These are phyloP conservation scores for Alternaria incomplexa DNA, from an alignment of 2,329 filamentous ascomycete genomes.

Conservation along the genomic window DNA sequence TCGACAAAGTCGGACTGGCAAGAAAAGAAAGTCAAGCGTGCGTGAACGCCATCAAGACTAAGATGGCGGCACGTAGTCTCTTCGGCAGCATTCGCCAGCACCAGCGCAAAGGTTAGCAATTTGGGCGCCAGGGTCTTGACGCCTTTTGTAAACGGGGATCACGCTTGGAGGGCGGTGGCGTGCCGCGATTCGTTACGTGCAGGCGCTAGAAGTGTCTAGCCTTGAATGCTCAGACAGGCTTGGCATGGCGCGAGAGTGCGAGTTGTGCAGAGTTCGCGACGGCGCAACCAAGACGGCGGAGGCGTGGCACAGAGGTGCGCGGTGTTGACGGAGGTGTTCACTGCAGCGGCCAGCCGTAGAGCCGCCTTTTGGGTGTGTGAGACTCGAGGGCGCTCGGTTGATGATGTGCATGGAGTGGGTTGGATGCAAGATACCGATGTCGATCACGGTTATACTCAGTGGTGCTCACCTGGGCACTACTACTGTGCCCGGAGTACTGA, in stretches of 20 bases:
- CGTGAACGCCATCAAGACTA: slow-evolving; percentile 3
- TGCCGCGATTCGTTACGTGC: slow-evolving; percentile 27
- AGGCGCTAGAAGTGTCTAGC: slow-evolving; percentile 31
- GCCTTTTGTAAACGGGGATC: slow-evolving; percentile 36
- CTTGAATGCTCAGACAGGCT: slow-evolving; percentile 29
- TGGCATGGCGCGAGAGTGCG: slow-evolving; percentile 27
- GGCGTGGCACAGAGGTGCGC: slow-evolving; percentile 19
- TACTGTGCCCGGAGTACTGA: background rate
- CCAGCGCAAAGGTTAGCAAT: background rate
- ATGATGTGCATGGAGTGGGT: background rate
- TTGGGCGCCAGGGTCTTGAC: slow-evolving; percentile 30
- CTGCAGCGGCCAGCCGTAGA: slow-evolving; percentile 21
- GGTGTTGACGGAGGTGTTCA: slow-evolving; percentile 12
- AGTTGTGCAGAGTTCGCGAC: slow-evolving; percentile 39
- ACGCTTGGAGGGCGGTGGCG: slow-evolving; percentile 24
- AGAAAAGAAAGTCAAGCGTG: slow-evolving; percentile 11
- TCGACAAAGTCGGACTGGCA: slow-evolving; percentile 5
- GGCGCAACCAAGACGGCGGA: slow-evolving; percentile 16
- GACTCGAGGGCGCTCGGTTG: background rate
- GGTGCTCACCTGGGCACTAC: background rate
- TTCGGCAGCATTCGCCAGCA: slow-evolving; percentile 10
- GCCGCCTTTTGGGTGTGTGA: slow-evolving; percentile 4
- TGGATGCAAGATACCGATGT: slow-evolving; percentile 8
- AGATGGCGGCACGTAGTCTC: slow-evolving; percentile 19
- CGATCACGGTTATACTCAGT: slow-evolving; percentile 18